A percentile compares a stretch with the other conserved stretches of the same genome.
Evolutionary conservation across 176 grass and related monocot genomes (phyloP).

Genomic region (Echinochloa phyllopogon): DNA sequence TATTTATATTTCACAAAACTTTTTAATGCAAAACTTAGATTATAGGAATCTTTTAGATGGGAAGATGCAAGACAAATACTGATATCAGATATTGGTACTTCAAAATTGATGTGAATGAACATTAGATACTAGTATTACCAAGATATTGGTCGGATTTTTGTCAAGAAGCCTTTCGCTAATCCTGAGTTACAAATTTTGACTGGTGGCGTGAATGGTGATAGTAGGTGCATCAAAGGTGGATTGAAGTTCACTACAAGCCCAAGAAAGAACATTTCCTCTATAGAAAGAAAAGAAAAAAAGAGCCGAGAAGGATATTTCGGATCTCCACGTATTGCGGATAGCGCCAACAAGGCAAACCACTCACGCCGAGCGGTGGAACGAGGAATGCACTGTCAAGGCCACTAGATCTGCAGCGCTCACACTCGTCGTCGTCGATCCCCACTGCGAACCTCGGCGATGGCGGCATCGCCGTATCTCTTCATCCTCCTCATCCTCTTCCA

Average conservation of each 20-base stretch:
- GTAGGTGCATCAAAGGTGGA: too few species aligned
- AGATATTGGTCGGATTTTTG: too few species aligned
- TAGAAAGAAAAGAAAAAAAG: not conserved
- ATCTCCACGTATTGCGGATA: not conserved
- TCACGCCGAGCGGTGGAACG: not conserved
- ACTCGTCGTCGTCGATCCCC: not conserved
- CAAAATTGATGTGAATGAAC: too few species aligned
- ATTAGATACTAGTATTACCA: too few species aligned
- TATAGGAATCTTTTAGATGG: too few species aligned
- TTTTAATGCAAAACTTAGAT: too few species aligned
- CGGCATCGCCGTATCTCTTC: conserved; percentile 28
- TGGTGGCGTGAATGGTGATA: not conserved
- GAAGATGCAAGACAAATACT: too few species aligned
- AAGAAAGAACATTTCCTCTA: not conserved
- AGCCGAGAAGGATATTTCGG: not conserved
- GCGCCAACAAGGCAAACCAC: not conserved
- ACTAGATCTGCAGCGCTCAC: not conserved
- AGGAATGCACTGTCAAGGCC: not conserved
- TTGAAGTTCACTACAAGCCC: too few species aligned
- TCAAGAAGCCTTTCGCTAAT: too few species aligned
- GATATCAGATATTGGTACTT: too few species aligned
- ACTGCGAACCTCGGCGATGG: conserved; percentile 39
- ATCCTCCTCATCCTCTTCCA: conserved; percentile 34
- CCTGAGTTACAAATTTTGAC: too few species aligned
- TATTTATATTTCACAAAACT: too few species aligned